Base-by-base conservation (phyloP, 139 green algal species). In the Ulvella scutata region DNA sequence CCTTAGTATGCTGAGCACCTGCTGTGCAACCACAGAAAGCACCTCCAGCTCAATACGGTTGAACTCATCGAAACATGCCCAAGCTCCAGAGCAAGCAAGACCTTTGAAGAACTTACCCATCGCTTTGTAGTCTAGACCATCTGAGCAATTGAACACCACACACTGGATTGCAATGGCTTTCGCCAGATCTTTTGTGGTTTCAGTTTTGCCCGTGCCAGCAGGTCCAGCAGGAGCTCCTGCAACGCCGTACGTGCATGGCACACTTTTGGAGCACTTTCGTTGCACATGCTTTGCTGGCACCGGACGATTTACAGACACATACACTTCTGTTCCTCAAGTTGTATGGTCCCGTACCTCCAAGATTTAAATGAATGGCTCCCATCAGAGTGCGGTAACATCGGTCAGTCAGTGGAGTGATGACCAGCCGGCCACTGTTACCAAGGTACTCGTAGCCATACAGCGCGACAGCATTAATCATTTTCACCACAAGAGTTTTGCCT, bases 21-120 rank as follows among this genome's bases (percentile, higher is more conserved):
- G 85, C 81, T 89, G 85, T 4, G 85, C 85, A 60, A 87, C 82
- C 72, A 89, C 85, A 10, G 81, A 87, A 26, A 91, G 81, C 75
- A 90, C 85, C 83, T 93, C 88, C 51, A 92, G 80, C 75, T 93
- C 87, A 62, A 93, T 93, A 61, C 84, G 79, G 83, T 94, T 94
- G 89, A 94, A 94, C 87, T 94, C 89, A 62, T 94, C 89, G 67
- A 94, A 91, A 82, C 89, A 94, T 6, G 89, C 89, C 88, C 88
- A 93, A 2, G 87, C 86, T 31, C 89, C 89, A 39, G 75, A 86
- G 36, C 76, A 86, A n/a, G 89, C 89, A 36, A 94, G 83, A 21
- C 89, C 82, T 72, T 88, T 88, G 80, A 87, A 85, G 76, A 87
- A 87, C 34, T 84, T 84, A 31, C 83, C 83, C 79, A 85, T 83